phyloP scores from a whole-genome alignment of 805 yeast species.

The Saccharomycopsis babjevae region DNA sequence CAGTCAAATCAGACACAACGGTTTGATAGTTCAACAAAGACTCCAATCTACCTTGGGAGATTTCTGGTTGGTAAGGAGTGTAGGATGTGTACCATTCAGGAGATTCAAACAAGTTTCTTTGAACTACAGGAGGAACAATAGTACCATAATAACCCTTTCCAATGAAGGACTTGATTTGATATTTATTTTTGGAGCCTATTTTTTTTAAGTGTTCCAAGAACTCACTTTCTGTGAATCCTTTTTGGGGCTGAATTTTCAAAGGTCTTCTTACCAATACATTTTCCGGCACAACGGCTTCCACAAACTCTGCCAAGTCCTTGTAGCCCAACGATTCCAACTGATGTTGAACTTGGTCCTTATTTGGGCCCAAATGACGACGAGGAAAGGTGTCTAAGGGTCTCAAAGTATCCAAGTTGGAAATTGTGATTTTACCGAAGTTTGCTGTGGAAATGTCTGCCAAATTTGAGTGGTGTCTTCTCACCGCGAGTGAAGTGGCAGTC shows the following conservation, averaged over 20 bases:
- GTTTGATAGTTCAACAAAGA: constrained; percentile 88
- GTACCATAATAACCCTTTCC: constrained; percentile 96
- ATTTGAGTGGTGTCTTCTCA: neutral
- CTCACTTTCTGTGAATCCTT: constrained; percentile 76
- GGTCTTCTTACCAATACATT: constrained; percentile 62
- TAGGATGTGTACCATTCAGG: constrained; percentile 99
- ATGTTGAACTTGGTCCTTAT: constrained; percentile 44
- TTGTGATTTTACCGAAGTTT: constrained; percentile 38
- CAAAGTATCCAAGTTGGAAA: constrained; percentile 25
- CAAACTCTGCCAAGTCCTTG: constrained; percentile 57
- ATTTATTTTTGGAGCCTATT: constrained; percentile 66
- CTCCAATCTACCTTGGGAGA: constrained; percentile 92
- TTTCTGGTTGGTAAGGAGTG: constrained; percentile 98
- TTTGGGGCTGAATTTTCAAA: constrained; percentile 52
- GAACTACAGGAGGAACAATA: constrained; percentile 80
- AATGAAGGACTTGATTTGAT: constrained; percentile 59
- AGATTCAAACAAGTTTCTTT: constrained; percentile 80
- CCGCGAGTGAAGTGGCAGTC: neutral
- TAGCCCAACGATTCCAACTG: constrained; percentile 66
- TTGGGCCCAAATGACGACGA: constrained; percentile 86
- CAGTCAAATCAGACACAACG: constrained; percentile 81
- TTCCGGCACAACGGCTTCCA: constrained; percentile 64
- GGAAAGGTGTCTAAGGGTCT: constrained; percentile 57
- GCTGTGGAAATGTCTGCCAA: constrained; percentile 46
- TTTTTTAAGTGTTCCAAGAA: constrained; percentile 58